These are phyloP conservation scores for Sphagnurus paluster DNA, from an alignment of 1,284 basidiomycete genomes.

Conservation along the genomic window DNA sequence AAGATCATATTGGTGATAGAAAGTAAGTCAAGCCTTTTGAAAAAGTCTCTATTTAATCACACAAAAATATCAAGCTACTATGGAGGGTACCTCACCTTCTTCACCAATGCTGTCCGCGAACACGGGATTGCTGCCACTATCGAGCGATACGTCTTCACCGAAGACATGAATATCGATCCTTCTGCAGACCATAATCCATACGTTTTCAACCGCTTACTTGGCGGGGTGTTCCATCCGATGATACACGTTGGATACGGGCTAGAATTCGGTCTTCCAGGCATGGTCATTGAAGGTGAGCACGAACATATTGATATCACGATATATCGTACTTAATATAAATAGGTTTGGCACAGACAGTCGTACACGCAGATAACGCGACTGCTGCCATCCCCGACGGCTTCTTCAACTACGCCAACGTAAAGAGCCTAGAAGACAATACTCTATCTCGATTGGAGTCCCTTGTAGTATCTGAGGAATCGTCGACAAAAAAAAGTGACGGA, in stretches of 20 bases:
- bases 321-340: neutral
- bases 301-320: too few relatives aligned
- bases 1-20: slow-evolving; percentile 41
- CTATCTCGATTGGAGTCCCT: slow-evolving; percentile 17
- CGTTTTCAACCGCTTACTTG: slow-evolving; percentile 57
- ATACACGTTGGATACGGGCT: slow-evolving; percentile 61
- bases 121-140: slow-evolving; percentile 44
- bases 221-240: slow-evolving; percentile 58
- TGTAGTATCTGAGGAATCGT: slow-evolving; percentile 3
- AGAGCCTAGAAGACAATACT: slow-evolving; percentile 9
- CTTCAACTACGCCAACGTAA: slow-evolving; percentile 7
- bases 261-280: slow-evolving; percentile 58
- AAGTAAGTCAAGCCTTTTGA: slow-evolving; percentile 26
- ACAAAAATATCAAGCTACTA: slow-evolving; percentile 46
- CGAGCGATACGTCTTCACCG: slow-evolving; percentile 61
- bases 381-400: slow-evolving; percentile 18
- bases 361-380: slow-evolving; percentile 11
- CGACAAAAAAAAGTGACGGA: neutral
- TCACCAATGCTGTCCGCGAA: slow-evolving; percentile 44
- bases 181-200: slow-evolving; percentile 38
- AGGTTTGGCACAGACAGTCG: slow-evolving; percentile 31
- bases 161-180: slow-evolving; percentile 45
- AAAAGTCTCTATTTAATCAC: neutral
- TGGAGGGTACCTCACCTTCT: slow-evolving; percentile 58
- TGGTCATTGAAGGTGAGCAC: slow-evolving; percentile 58